These are phyloP conservation scores for Boletus huronensis DNA, from an alignment of 768 basidiomycete genomes.

Conservation along the genomic window DNA sequence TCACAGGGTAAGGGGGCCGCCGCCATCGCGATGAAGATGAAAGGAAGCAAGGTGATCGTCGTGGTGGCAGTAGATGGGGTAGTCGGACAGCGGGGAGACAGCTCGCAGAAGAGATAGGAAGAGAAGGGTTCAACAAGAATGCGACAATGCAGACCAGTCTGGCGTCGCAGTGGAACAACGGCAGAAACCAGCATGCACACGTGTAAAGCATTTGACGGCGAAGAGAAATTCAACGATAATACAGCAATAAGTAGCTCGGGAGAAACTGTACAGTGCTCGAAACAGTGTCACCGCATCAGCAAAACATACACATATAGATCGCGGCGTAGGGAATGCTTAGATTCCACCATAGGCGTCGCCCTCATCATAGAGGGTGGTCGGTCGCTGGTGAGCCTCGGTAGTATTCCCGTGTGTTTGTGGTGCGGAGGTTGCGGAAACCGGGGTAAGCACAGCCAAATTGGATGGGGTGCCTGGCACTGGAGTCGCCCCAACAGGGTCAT, in stretches of 20 bases:
- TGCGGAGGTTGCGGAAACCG: constrained; percentile 8
- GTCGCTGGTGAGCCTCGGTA: constrained; percentile 34
- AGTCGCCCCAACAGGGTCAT: constrained; percentile 13
- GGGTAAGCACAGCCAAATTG: constrained; percentile 7
- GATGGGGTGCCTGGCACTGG: constrained; percentile 20
- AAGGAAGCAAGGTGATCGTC: neutral
- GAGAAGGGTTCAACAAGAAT: neutral
- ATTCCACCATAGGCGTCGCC: constrained; percentile 72
- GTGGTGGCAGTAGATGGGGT: neutral
- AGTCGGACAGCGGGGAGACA: constrained; percentile 12
- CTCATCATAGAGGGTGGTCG: constrained; percentile 51
- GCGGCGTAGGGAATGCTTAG: constrained; percentile 29
- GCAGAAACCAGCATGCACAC: constrained; percentile 23
- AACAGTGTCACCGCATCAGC: constrained; percentile 10
- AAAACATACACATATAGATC: constrained; percentile 8
- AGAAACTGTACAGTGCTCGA: constrained; percentile 19
- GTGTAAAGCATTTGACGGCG: neutral
- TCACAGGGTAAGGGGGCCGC: constrained; percentile 9
- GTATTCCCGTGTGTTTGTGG: constrained; percentile 8
- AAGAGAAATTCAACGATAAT: constrained; percentile 16
- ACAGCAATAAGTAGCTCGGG: constrained; percentile 22
- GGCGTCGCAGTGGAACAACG: constrained; percentile 22
- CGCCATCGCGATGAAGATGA: neutral
- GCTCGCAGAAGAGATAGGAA: neutral
- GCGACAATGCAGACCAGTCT: constrained; percentile 28